phyloP scores from a whole-genome alignment of 148 eudicot genomes.

The Arctostaphylos glauca region DNA sequence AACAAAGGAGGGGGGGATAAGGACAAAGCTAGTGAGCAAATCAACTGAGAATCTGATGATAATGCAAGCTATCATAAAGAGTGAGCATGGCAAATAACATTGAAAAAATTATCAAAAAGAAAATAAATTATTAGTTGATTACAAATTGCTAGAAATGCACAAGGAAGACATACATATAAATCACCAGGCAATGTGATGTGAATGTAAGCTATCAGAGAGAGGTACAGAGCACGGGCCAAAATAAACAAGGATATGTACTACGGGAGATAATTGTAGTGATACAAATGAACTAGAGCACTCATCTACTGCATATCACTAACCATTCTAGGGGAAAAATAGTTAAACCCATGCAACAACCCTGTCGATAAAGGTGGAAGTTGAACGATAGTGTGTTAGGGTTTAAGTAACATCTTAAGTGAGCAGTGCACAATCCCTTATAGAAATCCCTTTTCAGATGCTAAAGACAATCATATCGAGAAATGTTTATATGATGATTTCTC shows the following conservation, averaged over 20 bases:
- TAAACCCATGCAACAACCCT: background rate
- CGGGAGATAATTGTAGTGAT: background rate
- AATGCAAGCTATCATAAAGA: background rate
- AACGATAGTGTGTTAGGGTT: background rate
- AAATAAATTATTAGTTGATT: background rate
- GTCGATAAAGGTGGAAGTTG: background rate
- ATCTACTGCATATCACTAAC: background rate
- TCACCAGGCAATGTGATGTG: background rate
- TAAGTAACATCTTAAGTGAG: background rate
- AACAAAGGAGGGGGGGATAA: background rate
- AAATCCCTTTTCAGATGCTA: background rate
- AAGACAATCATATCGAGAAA: background rate
- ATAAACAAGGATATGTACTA: background rate
- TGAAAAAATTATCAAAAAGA: background rate
- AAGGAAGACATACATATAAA: background rate
- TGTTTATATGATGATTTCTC: background rate
- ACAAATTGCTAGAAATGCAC: background rate
- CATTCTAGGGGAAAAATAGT: background rate
- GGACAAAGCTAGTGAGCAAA: background rate
- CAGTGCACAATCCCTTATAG: background rate
- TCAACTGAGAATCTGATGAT: background rate
- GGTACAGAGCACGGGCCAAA: background rate
- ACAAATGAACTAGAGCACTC: background rate
- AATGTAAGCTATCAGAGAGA: slow-evolving; percentile 3
- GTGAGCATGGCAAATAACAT: background rate